Evolutionary conservation across 305 asterid species (phyloP), one percentile per base, ranked within the genome.

Genomic region (Solanum hybrid): DNA sequence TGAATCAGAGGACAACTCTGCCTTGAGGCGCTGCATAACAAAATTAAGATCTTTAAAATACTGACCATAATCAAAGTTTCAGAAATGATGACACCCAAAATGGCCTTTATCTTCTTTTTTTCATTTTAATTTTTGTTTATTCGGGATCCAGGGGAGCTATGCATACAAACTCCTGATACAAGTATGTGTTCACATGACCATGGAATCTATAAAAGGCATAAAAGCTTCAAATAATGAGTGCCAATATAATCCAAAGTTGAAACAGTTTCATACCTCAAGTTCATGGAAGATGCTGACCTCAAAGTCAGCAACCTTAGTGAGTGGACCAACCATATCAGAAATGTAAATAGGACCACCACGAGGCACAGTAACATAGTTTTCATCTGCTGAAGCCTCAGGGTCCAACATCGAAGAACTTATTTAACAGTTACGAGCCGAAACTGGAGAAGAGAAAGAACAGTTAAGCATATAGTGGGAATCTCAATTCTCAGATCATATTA

Each of bases 311-410:
- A 94, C 95, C 87, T 91, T 91, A 6, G 96, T 96, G 86, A 92
- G 93, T 15, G 95, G 95, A 69, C 98, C 95, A n/a, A 96, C 93
- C 93, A 93, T 94, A 92, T 95, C 94, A 7, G 92, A 90, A 10
- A 94, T 93, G 84, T 92, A 95, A 85, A 95, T 92, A 8, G 98
- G 98, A 38, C 99, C 98, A 77, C 99, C 99, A 35, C 94, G 96
- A 42, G 99, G 98, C 89, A 97, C 89, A 5, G 98, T 92, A 86
- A 94, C 95, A 37, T 87, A 89, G 40, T 24, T 82, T 69, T 94
- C 94, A 87, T 95, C 97, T 87, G 93, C 96, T 27, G 86, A 93
- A 51, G 73, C 95, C 32, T 90, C 94, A 42, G 64, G 60, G 73
- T 81, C 91, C 89, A 26, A 9, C 72, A 64, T 76, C 34, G 2